Percentiles rank a stretch among this genome's conserved stretches.
Evolutionary conservation across 2,329 filamentous ascomycete species (phyloP).

Genomic region (Colletotrichum sp.): DNA sequence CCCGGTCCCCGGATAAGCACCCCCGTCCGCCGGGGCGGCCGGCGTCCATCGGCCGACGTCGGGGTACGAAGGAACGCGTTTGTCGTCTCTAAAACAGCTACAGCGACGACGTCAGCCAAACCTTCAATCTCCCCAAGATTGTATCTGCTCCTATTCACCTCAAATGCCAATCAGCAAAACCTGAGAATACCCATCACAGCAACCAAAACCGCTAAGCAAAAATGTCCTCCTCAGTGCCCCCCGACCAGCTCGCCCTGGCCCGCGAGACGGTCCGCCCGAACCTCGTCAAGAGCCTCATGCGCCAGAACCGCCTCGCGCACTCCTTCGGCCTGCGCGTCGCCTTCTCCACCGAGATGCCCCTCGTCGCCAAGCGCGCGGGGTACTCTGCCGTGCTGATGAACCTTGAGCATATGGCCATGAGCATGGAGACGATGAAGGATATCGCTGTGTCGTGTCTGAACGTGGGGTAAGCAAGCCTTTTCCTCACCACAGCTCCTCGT

Average conservation of each 20-base stretch:
- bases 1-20: background rate
- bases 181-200: too few relatives aligned
- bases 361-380: background rate
- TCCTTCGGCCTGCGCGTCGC: constrained; percentile 10
- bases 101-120: background rate
- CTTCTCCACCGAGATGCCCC: constrained; percentile 12
- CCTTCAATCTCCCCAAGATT: too few relatives aligned
- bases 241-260: background rate
- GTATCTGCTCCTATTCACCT: too few relatives aligned
- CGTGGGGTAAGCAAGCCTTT: background rate
- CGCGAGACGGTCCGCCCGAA: background rate
- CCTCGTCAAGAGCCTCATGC: constrained; percentile 2
- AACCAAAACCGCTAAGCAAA: too few relatives aligned
- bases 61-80: too few relatives aligned
- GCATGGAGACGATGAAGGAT: constrained; percentile 8
- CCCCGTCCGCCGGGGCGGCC: background rate
- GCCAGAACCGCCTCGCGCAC: background rate
- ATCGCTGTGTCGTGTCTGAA: constrained; percentile 2
- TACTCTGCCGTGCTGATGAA: constrained; percentile 12
- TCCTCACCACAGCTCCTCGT: background rate
- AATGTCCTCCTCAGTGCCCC: background rate
- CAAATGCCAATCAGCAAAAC: too few relatives aligned
- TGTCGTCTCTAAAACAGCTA: background rate
- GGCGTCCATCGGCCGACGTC: background rate
- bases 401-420: constrained; percentile 9